Base-by-base conservation (phyloP, 2,329 filamentous ascomycete species). In the Curvularia sp. region DNA sequence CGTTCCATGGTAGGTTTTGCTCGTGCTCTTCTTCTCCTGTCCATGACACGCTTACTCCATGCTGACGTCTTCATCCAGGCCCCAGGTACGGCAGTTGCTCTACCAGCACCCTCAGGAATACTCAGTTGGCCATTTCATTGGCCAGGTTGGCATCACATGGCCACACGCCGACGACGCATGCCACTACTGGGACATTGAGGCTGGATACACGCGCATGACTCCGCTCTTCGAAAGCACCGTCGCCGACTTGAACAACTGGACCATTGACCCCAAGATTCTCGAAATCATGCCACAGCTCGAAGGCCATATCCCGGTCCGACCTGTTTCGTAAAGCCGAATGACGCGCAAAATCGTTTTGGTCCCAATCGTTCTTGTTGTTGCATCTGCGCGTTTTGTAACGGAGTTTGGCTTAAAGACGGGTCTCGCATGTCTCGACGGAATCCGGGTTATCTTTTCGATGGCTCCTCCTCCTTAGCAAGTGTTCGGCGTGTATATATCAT, bases 121-220 rank as follows among this genome's bases (percentile, higher is more conserved):
- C 53, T 60, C 68, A 6, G 62, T 69, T 5, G 66, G 63, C 13
- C 59, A 67, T 23, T 65, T 76, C 43, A 57, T 76, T 15, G 72
- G 74, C 10, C 60, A 69, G 18, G 67, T 76, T 10, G 63, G 65
- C 7, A 57, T 75, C 28, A 67, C 60, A 30, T 76, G 74, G 74
- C 72, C 71, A 13, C 75, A 75, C 53, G 70, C 72, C 15, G 72
- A 76, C 36, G 72, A 75, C 41, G 68, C 71, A 19, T 75, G 74
- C 61, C 72, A 75, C 56, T 76, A 74, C 53, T 75, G 73, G 73
- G 74, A 76, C 43, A 72, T 74, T 15, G 72, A 75, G 46, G 61
- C 70, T 23, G 71, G 66, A n/a, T 72, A 68, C 49, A 73, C 71
- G 5, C 69, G 71, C 30, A 63, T 76, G 64, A 72, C 71, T 1